phyloP scores from a whole-genome alignment of 2,329 filamentous ascomycete species.

The Botrytis aclada region DNA sequence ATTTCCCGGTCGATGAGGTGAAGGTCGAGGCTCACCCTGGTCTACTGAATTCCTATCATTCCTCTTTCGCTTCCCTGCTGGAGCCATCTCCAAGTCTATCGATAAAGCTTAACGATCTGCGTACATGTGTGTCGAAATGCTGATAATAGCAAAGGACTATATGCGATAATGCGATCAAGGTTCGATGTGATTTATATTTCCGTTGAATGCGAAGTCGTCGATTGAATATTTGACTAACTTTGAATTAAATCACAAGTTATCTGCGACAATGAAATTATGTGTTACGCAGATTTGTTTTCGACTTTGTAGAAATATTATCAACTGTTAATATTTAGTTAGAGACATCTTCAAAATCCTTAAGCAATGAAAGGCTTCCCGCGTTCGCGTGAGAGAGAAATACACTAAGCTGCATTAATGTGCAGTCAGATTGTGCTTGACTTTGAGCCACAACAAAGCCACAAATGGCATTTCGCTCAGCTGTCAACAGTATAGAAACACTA shows the following conservation, averaged over 20 bases:
- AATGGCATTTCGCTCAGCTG: not conserved
- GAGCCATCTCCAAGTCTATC: conserved; percentile 35
- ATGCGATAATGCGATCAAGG: not conserved
- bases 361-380: conserved; percentile 20
- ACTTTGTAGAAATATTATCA: not conserved
- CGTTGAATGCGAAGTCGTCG: not conserved
- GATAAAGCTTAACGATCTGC: conserved; percentile 26
- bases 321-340: not conserved
- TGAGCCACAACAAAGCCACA: not conserved
- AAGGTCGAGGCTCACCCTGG: conserved; percentile 50
- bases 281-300: not conserved
- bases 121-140: conserved; percentile 29
- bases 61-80: conserved; percentile 38
- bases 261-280: not conserved
- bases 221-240: not conserved
- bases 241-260: not conserved
- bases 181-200: not conserved
- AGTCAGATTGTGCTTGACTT: not conserved
- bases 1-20: conserved; percentile 61
- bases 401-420: conserved; percentile 13
- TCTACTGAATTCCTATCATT: conserved; percentile 39
- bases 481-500: not conserved
- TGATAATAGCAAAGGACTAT: not conserved
- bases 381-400: conserved; percentile 13
- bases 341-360: not conserved